Conservation (phyloP, 1,284 basidiomycete species). For the Porogramme epimiltina region DNA sequence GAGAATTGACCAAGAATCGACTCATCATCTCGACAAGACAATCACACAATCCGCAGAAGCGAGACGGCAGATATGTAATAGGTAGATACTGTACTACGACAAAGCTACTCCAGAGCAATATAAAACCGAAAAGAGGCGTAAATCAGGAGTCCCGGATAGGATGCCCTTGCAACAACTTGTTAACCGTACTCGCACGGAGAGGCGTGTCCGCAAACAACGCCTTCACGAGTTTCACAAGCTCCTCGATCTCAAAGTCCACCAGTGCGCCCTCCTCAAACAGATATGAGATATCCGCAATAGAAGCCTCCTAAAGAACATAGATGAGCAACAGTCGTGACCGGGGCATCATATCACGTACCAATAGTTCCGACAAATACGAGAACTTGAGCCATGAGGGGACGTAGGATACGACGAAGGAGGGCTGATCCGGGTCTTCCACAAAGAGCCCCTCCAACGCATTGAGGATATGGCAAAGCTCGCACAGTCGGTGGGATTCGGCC, state of each 20-base stretch:
- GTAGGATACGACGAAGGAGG: slow-evolving; percentile 72
- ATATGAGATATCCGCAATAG: slow-evolving; percentile 92
- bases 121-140: not conserved
- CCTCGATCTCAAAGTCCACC: slow-evolving; percentile 87
- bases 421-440: slow-evolving; percentile 63
- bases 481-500: slow-evolving; percentile 83
- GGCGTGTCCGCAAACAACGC: slow-evolving; percentile 93
- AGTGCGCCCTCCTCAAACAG: slow-evolving; percentile 91
- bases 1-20: too few species aligned
- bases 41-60: too few species aligned
- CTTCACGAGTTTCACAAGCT: slow-evolving; percentile 80
- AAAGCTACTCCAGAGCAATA: not conserved
- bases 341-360: slow-evolving; percentile 54
- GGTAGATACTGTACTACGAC: not conserved
- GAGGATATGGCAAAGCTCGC: slow-evolving; percentile 80
- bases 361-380: slow-evolving; percentile 87
- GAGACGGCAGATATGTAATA: too few species aligned
- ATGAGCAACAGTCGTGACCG: slow-evolving; percentile 5
- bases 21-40: too few species aligned
- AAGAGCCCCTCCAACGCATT: slow-evolving; percentile 83
- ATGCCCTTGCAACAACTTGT: slow-evolving; percentile 67
- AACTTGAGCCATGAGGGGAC: slow-evolving; percentile 96
- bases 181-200: slow-evolving; percentile 78
- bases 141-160: slow-evolving; percentile 31
- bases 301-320: slow-evolving; percentile 67